phyloP scores from a whole-genome alignment of 805 yeast genomes.

The Clavispora carvajalis region DNA sequence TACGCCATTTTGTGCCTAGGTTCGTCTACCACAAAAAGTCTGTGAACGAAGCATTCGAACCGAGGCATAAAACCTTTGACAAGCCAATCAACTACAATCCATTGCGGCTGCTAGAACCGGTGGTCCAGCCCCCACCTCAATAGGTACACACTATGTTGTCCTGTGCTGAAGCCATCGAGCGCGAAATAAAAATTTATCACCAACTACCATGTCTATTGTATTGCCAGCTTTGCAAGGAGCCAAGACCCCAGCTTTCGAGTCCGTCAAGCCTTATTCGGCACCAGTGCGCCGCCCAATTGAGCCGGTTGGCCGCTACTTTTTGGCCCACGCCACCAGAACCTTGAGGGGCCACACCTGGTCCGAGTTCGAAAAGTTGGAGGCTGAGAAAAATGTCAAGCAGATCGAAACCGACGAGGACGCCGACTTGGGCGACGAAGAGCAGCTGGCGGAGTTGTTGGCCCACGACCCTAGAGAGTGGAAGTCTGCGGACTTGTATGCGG shows the following conservation, averaged over 20 bases:
- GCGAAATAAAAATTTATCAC: neutral
- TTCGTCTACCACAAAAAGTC: no score
- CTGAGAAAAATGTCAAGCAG: slow-evolving; percentile 73
- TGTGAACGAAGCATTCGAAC: no score
- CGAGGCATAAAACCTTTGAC: no score
- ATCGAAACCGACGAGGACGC: slow-evolving; percentile 61
- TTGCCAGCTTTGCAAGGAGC: slow-evolving; percentile 48
- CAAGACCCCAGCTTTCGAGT: slow-evolving; percentile 45
- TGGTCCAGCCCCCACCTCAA: no score
- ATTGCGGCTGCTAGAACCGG: no score
- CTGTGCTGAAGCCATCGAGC: no score
- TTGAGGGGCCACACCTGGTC: slow-evolving; percentile 98
- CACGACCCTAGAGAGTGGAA: slow-evolving; percentile 99
- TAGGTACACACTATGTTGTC: no score
- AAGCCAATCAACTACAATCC: no score
- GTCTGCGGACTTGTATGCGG: slow-evolving; percentile 91
- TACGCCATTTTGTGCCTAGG: no score
- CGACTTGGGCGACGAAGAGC: slow-evolving; percentile 72
- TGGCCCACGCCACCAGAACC: slow-evolving; percentile 95
- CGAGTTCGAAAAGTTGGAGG: slow-evolving; percentile 90
- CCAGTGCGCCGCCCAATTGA: slow-evolving; percentile 79
- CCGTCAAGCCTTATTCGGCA: slow-evolving; percentile 46
- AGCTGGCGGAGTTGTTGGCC: slow-evolving; percentile 59
- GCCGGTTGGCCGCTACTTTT: slow-evolving; percentile 93
- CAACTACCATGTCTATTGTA: slow-evolving; percentile 30